These are phyloP conservation scores for Volvox reticuliferus DNA, from an alignment of 139 green algal species.

Conservation along the genomic window DNA sequence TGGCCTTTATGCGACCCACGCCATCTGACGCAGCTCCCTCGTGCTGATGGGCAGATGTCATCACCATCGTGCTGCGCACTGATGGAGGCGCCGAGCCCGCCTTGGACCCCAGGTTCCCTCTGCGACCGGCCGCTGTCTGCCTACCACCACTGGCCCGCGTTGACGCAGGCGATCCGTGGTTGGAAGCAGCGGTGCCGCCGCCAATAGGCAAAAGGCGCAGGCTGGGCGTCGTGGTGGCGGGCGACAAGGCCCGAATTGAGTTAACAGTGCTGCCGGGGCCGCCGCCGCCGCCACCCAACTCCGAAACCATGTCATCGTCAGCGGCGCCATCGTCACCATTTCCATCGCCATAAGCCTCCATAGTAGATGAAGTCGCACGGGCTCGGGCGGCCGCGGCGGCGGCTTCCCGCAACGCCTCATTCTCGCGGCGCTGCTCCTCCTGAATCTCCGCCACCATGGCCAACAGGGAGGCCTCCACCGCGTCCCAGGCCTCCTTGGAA, in stretches of 20 bases:
- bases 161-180: background rate
- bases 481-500: conserved; percentile 35
- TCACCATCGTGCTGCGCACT: background rate
- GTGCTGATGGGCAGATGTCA: background rate
- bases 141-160: background rate
- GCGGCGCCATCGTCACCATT: background rate
- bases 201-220: background rate
- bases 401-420: background rate
- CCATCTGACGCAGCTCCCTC: background rate
- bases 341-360: background rate
- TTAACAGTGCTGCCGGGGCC: background rate
- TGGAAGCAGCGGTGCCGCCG: background rate
- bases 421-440: conserved; percentile 8
- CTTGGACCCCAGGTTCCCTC: background rate
- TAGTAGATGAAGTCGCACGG: background rate
- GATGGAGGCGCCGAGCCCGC: background rate
- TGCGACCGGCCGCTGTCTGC: background rate
- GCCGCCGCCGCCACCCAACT: background rate
- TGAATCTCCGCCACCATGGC: background rate
- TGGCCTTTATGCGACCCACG: background rate
- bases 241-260: background rate
- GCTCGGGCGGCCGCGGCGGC: background rate
- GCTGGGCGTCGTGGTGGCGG: background rate
- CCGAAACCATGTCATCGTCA: conserved; percentile 7
- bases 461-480: background rate